phyloP scores from a whole-genome alignment of 495 filamentous ascomycete species.

The Usnea hakonensis region DNA sequence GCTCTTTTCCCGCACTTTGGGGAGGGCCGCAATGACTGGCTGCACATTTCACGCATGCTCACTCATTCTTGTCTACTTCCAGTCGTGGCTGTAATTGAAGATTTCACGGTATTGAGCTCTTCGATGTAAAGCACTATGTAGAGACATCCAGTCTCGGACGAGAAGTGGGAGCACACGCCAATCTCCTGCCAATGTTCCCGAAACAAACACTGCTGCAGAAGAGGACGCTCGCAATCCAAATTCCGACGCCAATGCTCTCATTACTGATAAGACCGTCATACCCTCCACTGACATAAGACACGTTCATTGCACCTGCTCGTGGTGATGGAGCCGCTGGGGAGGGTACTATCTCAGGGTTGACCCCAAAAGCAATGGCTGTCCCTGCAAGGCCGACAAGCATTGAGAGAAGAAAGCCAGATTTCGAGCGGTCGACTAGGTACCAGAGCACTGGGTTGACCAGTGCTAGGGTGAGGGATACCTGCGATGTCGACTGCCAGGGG shows the following conservation, averaged over 20 bases:
- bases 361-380: conserved; percentile 59
- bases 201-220: conserved; percentile 95
- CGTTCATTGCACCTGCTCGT: conserved; percentile 15
- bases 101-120: neutral
- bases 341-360: conserved; percentile 72
- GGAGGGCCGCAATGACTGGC: conserved; percentile 62
- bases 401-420: conserved; percentile 71
- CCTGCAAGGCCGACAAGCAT: conserved; percentile 63
- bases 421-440: conserved; percentile 90
- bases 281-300: conserved; percentile 30
- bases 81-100: neutral
- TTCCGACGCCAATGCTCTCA: conserved; percentile 68
- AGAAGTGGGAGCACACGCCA: conserved; percentile 47
- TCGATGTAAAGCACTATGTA: too few relatives aligned
- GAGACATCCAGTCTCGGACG: conserved; percentile 17
- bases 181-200: conserved; percentile 83
- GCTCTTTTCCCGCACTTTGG: conserved; percentile 42
- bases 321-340: conserved; percentile 39
- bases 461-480: conserved; percentile 83
- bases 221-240: conserved; percentile 85
- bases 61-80: neutral
- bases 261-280: conserved; percentile 51
- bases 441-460: conserved; percentile 90
- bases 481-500: conserved; percentile 88
- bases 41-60: conserved; percentile 40